phyloP scores from a whole-genome alignment of 805 yeast genomes.

The Kazachstania bromeliacearum region DNA sequence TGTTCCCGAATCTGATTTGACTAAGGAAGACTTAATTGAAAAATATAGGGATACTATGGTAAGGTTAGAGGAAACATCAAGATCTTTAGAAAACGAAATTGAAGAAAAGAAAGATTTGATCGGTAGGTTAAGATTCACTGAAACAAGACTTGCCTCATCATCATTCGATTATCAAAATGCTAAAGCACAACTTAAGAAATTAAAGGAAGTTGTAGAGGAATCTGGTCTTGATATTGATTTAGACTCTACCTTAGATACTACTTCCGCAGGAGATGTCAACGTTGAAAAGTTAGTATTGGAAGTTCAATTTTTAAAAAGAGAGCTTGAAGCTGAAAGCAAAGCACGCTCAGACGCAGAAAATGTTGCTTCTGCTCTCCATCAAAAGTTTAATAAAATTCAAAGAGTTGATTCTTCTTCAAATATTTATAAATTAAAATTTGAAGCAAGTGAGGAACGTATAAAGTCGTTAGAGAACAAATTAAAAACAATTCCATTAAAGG shows the following conservation, averaged over 20 bases:
- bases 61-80: slow-evolving; percentile 44
- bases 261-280: slow-evolving; percentile 18
- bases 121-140: slow-evolving; percentile 51
- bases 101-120: slow-evolving; percentile 36
- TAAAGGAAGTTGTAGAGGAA: slow-evolving; percentile 23
- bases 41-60: slow-evolving; percentile 38
- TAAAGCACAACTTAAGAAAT: slow-evolving; percentile 34
- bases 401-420: slow-evolving; percentile 25
- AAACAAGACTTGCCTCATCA: slow-evolving; percentile 57
- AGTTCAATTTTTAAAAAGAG: slow-evolving; percentile 38
- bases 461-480: slow-evolving; percentile 33
- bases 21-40: slow-evolving; percentile 8
- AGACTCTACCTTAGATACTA: slow-evolving; percentile 17
- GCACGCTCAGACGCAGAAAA: slow-evolving; percentile 44
- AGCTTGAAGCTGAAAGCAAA: slow-evolving; percentile 42
- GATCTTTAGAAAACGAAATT: slow-evolving; percentile 38
- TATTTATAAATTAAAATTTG: slow-evolving; percentile 38
- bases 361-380: slow-evolving; percentile 26
- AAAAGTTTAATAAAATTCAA: slow-evolving; percentile 18
- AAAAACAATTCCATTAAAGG: slow-evolving; percentile 18
- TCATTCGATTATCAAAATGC: slow-evolving; percentile 47
- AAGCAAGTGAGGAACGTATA: slow-evolving; percentile 37
- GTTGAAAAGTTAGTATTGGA: slow-evolving; percentile 33
- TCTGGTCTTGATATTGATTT: slow-evolving; percentile 21
- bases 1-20: slow-evolving; percentile 9